Evolutionary conservation across 225 moss, liverwort and hornwort species (phyloP), one percentile per base, ranked within the genome.

Genomic region (Marchantia paleacea): DNA sequence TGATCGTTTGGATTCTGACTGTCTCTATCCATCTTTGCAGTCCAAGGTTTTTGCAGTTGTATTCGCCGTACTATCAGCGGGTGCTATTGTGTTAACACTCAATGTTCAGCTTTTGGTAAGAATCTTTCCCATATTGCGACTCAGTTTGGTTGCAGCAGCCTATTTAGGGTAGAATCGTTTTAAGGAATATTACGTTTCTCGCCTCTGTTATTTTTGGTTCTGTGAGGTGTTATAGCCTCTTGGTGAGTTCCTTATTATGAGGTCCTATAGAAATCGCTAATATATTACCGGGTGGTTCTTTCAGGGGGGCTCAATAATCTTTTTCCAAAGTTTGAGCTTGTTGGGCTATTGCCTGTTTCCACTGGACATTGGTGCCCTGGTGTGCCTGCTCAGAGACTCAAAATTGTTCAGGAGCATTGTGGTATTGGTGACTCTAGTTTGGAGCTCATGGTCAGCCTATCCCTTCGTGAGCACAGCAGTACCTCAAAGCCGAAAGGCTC

Each of bases 371-470:
- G 95, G 97, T 54, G 95, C 97, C 57, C 67, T 95, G 31, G 91
- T 99, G 68, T 99, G 97, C 77, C 83, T 90, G 85, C 82, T 82
- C 19, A 90, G 88, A 74, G 79, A 82, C 50, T 83, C 89, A 24
- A 99, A 99, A 84, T 55, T 86, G 69, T 99, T 99, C 79, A 91
- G 97, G 82, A 93, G 93, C 85, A 52, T 95, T 63, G 95, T 93
- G 55, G 91, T 99, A 57, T 81, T 92, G 57, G 82, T 99, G 51
- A 92, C 95, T 66, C 81, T 99, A 70, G 89, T 91, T 11, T 95
- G 97, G 97, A 99, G 97, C 85, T 99, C 97, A 54, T 99, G 97
- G 97, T 95, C 97, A 79, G 95, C 97, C 19, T 95, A 99, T 81
- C 97, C 97, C 29, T 99, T 99, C 80, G 97, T 99, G 82, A 99